A percentile compares a stretch with the other conserved stretches of the same genome.
Evolutionary conservation across 2,329 filamentous ascomycete genomes (phyloP).

Genomic region (Neurospora sp.): DNA sequence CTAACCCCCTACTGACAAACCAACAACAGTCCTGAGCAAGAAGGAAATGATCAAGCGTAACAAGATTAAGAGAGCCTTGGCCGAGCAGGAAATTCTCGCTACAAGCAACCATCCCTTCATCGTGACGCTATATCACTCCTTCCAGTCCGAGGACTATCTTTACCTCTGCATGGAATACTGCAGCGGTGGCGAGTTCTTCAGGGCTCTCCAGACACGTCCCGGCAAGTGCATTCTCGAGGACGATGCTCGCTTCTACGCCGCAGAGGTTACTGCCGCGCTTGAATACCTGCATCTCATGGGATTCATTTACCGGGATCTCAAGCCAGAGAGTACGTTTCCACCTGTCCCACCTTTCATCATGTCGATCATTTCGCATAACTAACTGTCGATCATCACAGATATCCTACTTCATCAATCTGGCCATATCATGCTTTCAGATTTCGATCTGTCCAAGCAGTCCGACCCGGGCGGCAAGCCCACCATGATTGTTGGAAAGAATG

Average conservation of each 20-base stretch:
- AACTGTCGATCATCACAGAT: conserved; percentile 42
- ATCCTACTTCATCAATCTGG: conserved; percentile 98
- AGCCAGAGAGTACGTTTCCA: conserved; percentile 76
- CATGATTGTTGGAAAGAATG: conserved; percentile 91
- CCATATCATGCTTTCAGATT: conserved; percentile 99
- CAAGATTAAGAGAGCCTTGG: conserved; percentile 97
- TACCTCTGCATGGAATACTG: conserved; percentile 99
- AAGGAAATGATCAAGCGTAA: conserved; percentile 99
- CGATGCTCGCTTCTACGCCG: conserved; percentile 92
- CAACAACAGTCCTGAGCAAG: conserved; percentile 74
- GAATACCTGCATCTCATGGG: conserved; percentile 98
- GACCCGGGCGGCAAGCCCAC: conserved; percentile 91
- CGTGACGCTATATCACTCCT: conserved; percentile 95
- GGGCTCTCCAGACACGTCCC: conserved; percentile 87
- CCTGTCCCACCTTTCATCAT: background rate
- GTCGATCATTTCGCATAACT: conserved; percentile 21
- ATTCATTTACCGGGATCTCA: conserved; percentile 96
- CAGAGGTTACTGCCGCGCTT: conserved; percentile 89
- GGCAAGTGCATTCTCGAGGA: conserved; percentile 97
- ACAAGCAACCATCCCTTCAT: conserved; percentile 99
- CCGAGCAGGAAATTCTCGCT: conserved; percentile 94
- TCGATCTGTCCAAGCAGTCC: conserved; percentile 96
- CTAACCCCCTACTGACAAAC: conserved; percentile 25
- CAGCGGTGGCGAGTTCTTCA: conserved; percentile 96
- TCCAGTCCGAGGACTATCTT: conserved; percentile 96